Base-by-base conservation (phyloP, 306 rosid genomes). In the Hippophae gyantsensis region DNA sequence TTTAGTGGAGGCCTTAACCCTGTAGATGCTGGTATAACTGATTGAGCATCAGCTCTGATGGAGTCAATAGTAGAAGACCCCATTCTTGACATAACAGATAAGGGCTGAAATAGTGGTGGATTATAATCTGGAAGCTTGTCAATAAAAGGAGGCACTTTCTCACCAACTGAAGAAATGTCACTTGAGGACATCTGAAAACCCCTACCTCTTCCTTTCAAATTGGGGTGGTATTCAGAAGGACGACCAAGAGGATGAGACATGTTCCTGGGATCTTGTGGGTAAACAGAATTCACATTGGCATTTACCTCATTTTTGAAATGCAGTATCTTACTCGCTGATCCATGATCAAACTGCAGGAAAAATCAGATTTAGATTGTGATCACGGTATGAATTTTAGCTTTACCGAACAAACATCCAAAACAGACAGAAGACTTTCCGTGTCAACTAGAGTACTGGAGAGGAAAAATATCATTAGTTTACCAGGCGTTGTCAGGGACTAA, bases 211-310 rank as follows among this genome's bases (percentile, higher is more conserved):
- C 84, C 94, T 79, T 74, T 76, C 60, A 58, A 38, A 61, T 71
- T 67, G 46, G 69, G 53, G 27, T 49, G 58, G 56, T 48, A 58
- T 57, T 65, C 83, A 4, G 78, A 71, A 50, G 81, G 48, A 52
- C 72, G 77, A 55, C 83, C 54, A 23, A 61, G 69, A 68, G 72
- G 81, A 56, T 69, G 78, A 67, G 72, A 79, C 71, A 71, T 58
- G 72, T 76, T 78, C 94, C 94, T 70, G 27, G 73, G 57, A 60
- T 85, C 94, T 72, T 69, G 82, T 51, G 77, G 74, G 58, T 66
- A 69, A 61, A 51, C 46, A 48, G 85, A 66, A 63, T 46, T 68
- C 67, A 69, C 63, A 74, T 42, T 68, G 64, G 57, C 81, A 54
- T 73, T 84, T 57, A 60, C 58, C 58, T 74, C 80, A 56, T 69